A percentile compares a stretch with the other conserved stretches of the same genome.
phyloP scores from a whole-genome alignment of 345 rosid genomes.

The Syzygium aromaticum region DNA sequence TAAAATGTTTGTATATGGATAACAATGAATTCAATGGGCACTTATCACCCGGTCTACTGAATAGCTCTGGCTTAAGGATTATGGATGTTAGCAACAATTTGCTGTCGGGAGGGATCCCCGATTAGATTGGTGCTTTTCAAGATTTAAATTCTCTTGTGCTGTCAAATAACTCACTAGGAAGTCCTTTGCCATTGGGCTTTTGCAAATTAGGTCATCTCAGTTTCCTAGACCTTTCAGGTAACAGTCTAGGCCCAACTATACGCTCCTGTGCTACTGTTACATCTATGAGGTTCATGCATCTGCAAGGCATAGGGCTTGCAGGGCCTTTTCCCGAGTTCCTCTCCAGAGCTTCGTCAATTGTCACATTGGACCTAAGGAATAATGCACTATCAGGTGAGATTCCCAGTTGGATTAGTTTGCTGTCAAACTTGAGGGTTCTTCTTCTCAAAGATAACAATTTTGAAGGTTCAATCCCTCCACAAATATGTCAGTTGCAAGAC shows the following conservation, averaged over 20 bases:
- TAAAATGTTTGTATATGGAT: background rate
- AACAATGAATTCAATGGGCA: background rate
- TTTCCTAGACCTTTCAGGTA: background rate
- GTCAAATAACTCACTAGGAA: background rate
- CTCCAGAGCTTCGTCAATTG: fast-evolving
- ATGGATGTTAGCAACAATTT: background rate
- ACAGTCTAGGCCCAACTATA: background rate
- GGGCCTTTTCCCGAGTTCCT: background rate
- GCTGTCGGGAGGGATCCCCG: background rate
- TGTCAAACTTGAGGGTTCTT: background rate
- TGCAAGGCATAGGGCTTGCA: fast-evolving
- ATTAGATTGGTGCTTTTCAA: background rate
- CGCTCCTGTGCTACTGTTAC: fast-evolving
- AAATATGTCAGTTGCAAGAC: background rate
- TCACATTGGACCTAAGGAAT: background rate
- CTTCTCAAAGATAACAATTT: background rate
- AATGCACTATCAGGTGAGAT: background rate
- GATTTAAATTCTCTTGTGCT: background rate
- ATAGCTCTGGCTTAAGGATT: background rate
- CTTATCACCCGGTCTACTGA: background rate
- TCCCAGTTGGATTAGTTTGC: background rate
- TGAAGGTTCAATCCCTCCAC: background rate
- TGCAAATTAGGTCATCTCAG: background rate
- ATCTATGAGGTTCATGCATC: fast-evolving
- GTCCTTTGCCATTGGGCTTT: background rate